Conservation (phyloP, 805 yeast species). For the Yamadazyma olivae region DNA sequence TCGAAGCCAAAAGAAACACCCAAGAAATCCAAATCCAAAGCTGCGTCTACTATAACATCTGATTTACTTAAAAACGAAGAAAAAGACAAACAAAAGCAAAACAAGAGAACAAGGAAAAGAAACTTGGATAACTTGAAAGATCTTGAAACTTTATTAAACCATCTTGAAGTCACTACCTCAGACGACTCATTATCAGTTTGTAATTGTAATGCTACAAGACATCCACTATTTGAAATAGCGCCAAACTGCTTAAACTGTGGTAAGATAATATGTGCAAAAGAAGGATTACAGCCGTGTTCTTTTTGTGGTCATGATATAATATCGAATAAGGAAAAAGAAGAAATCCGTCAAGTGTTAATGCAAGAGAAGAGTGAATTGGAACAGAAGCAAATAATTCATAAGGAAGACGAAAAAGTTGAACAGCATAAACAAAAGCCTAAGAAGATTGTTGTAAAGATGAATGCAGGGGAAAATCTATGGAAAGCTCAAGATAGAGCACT, state of each 20-base stretch:
- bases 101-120: constrained; percentile 35
- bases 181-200: constrained; percentile 37
- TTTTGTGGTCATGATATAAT: constrained; percentile 73
- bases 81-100: constrained; percentile 13
- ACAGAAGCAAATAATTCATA: constrained; percentile 15
- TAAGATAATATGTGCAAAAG: constrained; percentile 83
- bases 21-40: constrained; percentile 4
- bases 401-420: constrained; percentile 11
- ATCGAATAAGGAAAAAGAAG: constrained; percentile 55
- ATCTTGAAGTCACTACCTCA: constrained; percentile 37
- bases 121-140: constrained; percentile 60
- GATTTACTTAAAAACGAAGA: constrained; percentile 6
- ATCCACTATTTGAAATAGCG: constrained; percentile 83
- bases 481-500: constrained; percentile 66
- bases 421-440: constrained; percentile 25
- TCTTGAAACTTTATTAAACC: constrained; percentile 58
- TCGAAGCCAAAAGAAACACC: constrained; percentile 1
- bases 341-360: constrained; percentile 51
- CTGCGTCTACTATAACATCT: constrained; percentile 8
- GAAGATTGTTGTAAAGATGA: constrained; percentile 52
- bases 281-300: constrained; percentile 89
- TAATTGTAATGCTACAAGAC: constrained; percentile 83
- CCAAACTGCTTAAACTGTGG: constrained; percentile 97
- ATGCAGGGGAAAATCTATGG: constrained; percentile 62
- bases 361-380: constrained; percentile 47